phyloP scores from a whole-genome alignment of 2,329 filamentous ascomycete genomes.

The Macrophomina pseudophaseolina region DNA sequence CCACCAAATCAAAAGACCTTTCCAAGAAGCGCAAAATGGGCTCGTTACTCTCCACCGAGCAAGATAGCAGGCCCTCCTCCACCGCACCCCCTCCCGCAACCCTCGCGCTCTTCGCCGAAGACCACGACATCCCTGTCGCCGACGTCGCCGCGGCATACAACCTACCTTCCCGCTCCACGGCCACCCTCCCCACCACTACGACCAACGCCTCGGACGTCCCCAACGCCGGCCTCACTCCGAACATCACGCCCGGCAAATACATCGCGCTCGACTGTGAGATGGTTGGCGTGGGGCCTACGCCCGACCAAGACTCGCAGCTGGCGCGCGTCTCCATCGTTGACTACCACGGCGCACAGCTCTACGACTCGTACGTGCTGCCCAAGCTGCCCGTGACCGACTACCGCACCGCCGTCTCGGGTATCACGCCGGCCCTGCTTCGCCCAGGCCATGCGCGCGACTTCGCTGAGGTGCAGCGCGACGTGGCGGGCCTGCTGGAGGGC shows the following conservation, averaged over 20 bases:
- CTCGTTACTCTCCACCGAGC: constrained; percentile 35
- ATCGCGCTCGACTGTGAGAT: constrained; percentile 96
- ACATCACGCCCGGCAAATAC: constrained; percentile 81
- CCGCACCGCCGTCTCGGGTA: constrained; percentile 84
- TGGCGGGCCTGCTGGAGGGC: constrained; percentile 71
- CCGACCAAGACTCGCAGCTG: constrained; percentile 73
- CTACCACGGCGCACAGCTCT: constrained; percentile 89
- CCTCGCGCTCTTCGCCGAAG: constrained; percentile 64
- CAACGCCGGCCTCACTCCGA: constrained; percentile 53
- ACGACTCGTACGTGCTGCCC: constrained; percentile 89
- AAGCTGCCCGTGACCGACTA: constrained; percentile 84
- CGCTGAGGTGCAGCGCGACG: constrained; percentile 74
- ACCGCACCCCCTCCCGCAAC: constrained; percentile 54
- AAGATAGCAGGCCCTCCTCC: constrained; percentile 53
- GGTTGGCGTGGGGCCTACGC: constrained; percentile 78
- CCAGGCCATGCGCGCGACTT: constrained; percentile 59
- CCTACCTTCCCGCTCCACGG: constrained; percentile 55
- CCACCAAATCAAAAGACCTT: constrained; percentile 30
- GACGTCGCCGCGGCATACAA: constrained; percentile 62
- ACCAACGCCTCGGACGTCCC: constrained; percentile 44
- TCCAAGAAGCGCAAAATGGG: constrained; percentile 60
- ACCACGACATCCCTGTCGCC: constrained; percentile 66
- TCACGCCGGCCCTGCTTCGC: constrained; percentile 74
- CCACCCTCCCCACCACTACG: constrained; percentile 52
- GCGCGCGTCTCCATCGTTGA: constrained; percentile 91